Evolutionary conservation across 2,329 filamentous ascomycete genomes (phyloP).

Genomic region (Plectosphaerella plurivora): DNA sequence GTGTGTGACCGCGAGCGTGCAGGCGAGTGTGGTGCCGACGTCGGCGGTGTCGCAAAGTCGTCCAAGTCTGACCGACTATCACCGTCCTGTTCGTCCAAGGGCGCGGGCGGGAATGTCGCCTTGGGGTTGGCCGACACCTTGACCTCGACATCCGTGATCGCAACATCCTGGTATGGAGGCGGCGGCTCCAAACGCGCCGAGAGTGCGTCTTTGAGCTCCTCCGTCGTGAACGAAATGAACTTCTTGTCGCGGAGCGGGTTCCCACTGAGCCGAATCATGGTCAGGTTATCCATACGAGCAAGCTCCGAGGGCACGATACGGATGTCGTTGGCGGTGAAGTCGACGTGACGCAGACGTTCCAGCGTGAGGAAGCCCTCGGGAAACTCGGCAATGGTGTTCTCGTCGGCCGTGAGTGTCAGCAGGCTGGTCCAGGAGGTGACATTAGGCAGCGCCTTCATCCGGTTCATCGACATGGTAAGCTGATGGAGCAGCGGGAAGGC

Average conservation of each 20-base stretch:
- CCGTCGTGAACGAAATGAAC: conserved; percentile 73
- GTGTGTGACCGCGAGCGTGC: conserved; percentile 44
- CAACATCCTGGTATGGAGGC: conserved; percentile 30
- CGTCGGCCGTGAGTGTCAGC: conserved; percentile 69
- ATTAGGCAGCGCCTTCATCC: conserved; percentile 67
- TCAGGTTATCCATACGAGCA: conserved; percentile 72
- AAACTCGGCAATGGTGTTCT: conserved; percentile 74
- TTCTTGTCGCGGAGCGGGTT: conserved; percentile 90
- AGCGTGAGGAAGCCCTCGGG: conserved; percentile 71
- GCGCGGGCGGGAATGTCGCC: conserved; percentile 4
- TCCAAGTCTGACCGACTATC: conserved; percentile 48
- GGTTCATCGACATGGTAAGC: conserved; percentile 76
- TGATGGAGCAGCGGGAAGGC: conserved; percentile 67
- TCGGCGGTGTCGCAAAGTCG: conserved; percentile 54
- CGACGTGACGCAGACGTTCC: conserved; percentile 65
- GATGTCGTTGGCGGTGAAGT: conserved; percentile 84
- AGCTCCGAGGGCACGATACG: conserved; percentile 70
- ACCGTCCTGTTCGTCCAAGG: conserved; percentile 27
- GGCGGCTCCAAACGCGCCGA: conserved; percentile 61
- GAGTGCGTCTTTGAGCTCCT: conserved; percentile 74
- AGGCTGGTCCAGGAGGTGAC: conserved; percentile 71
- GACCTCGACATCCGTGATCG: conserved; percentile 22
- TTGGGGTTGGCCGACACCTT: conserved; percentile 18
- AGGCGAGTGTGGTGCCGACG: conserved; percentile 46
- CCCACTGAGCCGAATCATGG: conserved; percentile 73